These are phyloP conservation scores for Quercus rubra DNA, from an alignment of 306 rosid species.

Conservation along the genomic window DNA sequence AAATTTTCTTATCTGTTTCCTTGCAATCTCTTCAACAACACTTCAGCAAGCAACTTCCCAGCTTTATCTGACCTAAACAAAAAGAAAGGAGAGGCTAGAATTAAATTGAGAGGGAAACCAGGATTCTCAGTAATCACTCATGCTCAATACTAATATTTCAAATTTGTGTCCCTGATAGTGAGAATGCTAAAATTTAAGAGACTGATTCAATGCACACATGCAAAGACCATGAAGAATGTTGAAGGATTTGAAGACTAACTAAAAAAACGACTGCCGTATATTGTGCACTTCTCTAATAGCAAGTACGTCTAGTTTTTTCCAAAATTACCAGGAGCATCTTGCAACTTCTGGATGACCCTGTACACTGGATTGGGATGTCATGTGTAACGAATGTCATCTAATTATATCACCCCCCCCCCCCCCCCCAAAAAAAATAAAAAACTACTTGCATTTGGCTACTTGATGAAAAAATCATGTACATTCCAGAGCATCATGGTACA, in stretches of 20 bases:
- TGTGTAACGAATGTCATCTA: not conserved
- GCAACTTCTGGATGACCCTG: not conserved
- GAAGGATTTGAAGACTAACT: not conserved
- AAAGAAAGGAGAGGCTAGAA: conserved; percentile 9
- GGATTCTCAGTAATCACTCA: not conserved
- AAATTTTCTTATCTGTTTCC: conserved; percentile 59
- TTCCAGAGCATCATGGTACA: not conserved
- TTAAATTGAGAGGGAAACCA: conserved; percentile 11
- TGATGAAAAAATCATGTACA: not conserved
- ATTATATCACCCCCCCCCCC: not conserved
- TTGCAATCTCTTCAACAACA: conserved; percentile 48
- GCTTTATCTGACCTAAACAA: conserved; percentile 64
- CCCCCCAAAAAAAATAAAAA: too few species aligned
- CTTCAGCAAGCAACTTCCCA: conserved; percentile 65
- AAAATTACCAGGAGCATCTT: not conserved
- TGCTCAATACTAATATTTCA: conserved; percentile 2
- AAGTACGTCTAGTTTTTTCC: not conserved
- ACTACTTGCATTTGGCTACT: too few species aligned
- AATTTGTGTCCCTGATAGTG: not conserved
- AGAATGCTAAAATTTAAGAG: conserved; percentile 3
- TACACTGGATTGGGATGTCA: not conserved
- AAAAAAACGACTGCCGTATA: not conserved
- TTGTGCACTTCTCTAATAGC: not conserved
- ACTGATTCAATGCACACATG: not conserved
- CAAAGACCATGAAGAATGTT: not conserved